Percentiles rank a stretch among this genome's conserved stretches.
phyloP scores from a whole-genome alignment of 768 basidiomycete genomes.

The Termitomyces titanicus region DNA sequence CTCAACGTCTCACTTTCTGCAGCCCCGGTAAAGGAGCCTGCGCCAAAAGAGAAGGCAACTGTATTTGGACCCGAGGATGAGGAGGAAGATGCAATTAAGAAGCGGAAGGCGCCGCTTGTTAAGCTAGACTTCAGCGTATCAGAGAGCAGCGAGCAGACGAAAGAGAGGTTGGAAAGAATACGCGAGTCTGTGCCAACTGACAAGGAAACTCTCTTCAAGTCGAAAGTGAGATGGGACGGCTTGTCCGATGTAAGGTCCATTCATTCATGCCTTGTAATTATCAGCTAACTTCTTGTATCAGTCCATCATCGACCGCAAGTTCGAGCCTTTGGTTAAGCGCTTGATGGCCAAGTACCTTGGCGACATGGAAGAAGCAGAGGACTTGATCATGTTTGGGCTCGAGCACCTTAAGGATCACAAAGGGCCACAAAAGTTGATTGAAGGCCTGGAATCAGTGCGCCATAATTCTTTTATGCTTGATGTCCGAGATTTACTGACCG shows the following conservation, averaged over 20 bases:
- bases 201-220: slow-evolving; percentile 75
- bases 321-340: slow-evolving; percentile 79
- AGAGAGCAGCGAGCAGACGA: slow-evolving; percentile 73
- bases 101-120: slow-evolving; percentile 82
- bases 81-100: slow-evolving; percentile 81
- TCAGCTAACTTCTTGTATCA: slow-evolving; percentile 29
- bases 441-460: slow-evolving; percentile 88
- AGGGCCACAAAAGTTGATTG: slow-evolving; percentile 77
- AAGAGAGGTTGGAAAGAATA: slow-evolving; percentile 78
- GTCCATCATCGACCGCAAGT: slow-evolving; percentile 80
- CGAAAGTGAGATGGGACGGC: slow-evolving; percentile 90
- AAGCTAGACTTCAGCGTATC: slow-evolving; percentile 88
- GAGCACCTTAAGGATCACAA: slow-evolving; percentile 94
- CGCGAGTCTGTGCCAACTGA: slow-evolving; percentile 71
- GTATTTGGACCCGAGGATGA: slow-evolving; percentile 83
- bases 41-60: slow-evolving; percentile 48
- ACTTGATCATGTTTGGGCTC: slow-evolving; percentile 89
- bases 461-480: not conserved
- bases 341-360: slow-evolving; percentile 87
- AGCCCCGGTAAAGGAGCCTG: slow-evolving; percentile 37
- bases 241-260: slow-evolving; percentile 76
- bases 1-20: slow-evolving; percentile 72
- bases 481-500: not conserved
- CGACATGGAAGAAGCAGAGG: slow-evolving; percentile 83
- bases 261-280: not conserved